Evolutionary conservation across 2,329 filamentous ascomycete genomes (phyloP), one percentile per base, ranked within the genome.

Genomic region (Metarhizium robertsii): DNA sequence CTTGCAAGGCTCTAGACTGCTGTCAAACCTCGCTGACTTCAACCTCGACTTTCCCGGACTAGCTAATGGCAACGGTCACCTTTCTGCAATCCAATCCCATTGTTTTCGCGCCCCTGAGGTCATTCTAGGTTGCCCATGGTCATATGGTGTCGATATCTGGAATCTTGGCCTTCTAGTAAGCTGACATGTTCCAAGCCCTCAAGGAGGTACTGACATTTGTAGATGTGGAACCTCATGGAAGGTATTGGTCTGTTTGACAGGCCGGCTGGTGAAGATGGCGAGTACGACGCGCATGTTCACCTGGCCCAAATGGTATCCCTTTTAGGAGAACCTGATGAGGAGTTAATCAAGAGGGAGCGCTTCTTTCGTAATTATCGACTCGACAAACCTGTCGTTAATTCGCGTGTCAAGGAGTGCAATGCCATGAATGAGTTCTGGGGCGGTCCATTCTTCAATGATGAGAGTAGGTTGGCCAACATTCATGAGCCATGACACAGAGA

Each of bases 181-280:
- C 34, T n/a, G 40, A 5, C 6, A 43, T n/a, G 14, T 16, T 14
- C 8, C n/a, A 2, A 10, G 10, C 40, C n/a, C 40, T 18, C 11
- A n/a, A 43, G 14, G 16, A 43, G n/a, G 6, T 16, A 43, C 38
- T 56, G 36, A 57, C 52, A 53, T 29, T 25, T 36, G 11, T 38
- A 63, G 61, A 62, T 63, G 59, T 63, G 61, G 60, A 59, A 64
- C 53, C 48, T 63, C 16, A 11, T 61, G 34, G 59, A 63, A 48
- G 49, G 57, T 46, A 43, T 57, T 14, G 58, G 42, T 38, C 30
- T 63, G 3, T 62, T 62, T 36, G 57, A 50, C 6, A 34, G 52
- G 2, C 57, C 56, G 8, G 59, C 55, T 13, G 61, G 54, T 20
- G 48, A 61, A 11, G 58, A 60, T 40, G 62, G 61, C 18, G 56